Conservation (phyloP, 495 filamentous ascomycete species). For the Xylaria acuta region DNA sequence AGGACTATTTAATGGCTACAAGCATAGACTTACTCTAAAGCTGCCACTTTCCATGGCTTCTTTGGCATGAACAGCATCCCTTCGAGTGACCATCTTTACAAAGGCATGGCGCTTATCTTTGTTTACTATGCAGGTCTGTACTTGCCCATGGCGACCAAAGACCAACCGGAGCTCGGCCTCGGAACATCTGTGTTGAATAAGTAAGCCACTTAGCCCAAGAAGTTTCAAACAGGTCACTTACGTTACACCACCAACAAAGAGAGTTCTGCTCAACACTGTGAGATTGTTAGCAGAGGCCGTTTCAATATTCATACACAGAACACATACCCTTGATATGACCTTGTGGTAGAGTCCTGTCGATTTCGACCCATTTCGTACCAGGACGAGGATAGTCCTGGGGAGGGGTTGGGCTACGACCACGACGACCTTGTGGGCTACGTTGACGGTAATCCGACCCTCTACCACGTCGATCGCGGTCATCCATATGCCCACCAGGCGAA, state of each 20-base stretch:
- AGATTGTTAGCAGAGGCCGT: slow-evolving; percentile 24
- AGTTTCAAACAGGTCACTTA: slow-evolving; percentile 54
- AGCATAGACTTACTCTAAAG: slow-evolving; percentile 70
- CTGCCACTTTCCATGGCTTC: slow-evolving; percentile 87
- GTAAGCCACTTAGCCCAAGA: slow-evolving; percentile 27
- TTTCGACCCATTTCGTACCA: slow-evolving; percentile 77
- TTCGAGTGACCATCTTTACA: slow-evolving; percentile 94
- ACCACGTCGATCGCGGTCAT: slow-evolving; percentile 62
- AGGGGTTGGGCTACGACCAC: slow-evolving; percentile 67
- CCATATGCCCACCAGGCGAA: slow-evolving; percentile 64
- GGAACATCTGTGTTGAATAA: slow-evolving; percentile 60
- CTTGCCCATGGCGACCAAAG: slow-evolving; percentile 79
- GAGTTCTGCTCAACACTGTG: slow-evolving; percentile 85
- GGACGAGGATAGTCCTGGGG: slow-evolving; percentile 45
- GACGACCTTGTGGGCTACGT: slow-evolving; percentile 72
- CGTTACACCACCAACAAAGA: slow-evolving; percentile 97
- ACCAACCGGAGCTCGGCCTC: slow-evolving; percentile 80
- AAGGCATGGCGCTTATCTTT: slow-evolving; percentile 97
- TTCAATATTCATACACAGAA: neutral
- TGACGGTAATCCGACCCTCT: slow-evolving; percentile 78
- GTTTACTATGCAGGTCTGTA: slow-evolving; percentile 98
- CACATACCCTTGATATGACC: slow-evolving; percentile 79
- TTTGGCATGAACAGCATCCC: slow-evolving; percentile 82
- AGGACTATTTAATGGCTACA: neutral
- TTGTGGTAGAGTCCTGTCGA: slow-evolving; percentile 73